Evolutionary conservation across 2,329 filamentous ascomycete genomes (phyloP).

Genomic region (Epichloe sylvatica): DNA sequence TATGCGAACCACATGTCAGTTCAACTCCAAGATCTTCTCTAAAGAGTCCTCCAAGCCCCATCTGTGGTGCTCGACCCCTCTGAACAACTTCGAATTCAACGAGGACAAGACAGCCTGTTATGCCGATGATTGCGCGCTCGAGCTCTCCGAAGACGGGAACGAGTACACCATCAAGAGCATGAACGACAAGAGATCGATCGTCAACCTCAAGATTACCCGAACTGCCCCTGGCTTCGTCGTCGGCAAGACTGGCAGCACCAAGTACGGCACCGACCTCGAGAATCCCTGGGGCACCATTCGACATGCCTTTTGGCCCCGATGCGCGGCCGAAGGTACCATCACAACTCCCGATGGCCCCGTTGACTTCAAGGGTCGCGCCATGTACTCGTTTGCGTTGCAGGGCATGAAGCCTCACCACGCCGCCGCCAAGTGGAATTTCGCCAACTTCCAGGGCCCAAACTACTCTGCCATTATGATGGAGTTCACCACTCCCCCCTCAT

Average conservation of each 20-base stretch:
- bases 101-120: slow-evolving; percentile 73
- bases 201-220: slow-evolving; percentile 73
- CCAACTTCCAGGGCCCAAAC: slow-evolving; percentile 74
- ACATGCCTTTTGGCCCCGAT: slow-evolving; percentile 90
- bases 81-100: slow-evolving; percentile 71
- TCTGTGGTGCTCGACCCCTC: slow-evolving; percentile 71
- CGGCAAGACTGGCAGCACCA: slow-evolving; percentile 70
- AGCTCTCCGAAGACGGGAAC: slow-evolving; percentile 72
- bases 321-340: slow-evolving; percentile 67
- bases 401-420: slow-evolving; percentile 99
- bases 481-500: slow-evolving; percentile 82
- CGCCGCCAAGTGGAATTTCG: slow-evolving; percentile 85
- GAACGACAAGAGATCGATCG: slow-evolving; percentile 63
- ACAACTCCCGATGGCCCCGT: slow-evolving; percentile 68
- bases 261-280: slow-evolving; percentile 71
- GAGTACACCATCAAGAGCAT: slow-evolving; percentile 83
- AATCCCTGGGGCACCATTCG: slow-evolving; percentile 88
- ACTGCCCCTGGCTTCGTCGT: slow-evolving; percentile 67
- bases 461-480: slow-evolving; percentile 92
- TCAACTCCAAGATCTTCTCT: slow-evolving; percentile 88
- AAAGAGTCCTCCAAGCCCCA: slow-evolving; percentile 56
- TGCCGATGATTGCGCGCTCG: slow-evolving; percentile 71
- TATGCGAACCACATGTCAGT: slow-evolving; percentile 79
- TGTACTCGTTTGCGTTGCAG: slow-evolving; percentile 78
- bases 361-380: slow-evolving; percentile 65